Percentiles rank a stretch among this genome's conserved stretches.
Conservation (phyloP, 331 rosid species). For the Rosa hybrid region DNA sequence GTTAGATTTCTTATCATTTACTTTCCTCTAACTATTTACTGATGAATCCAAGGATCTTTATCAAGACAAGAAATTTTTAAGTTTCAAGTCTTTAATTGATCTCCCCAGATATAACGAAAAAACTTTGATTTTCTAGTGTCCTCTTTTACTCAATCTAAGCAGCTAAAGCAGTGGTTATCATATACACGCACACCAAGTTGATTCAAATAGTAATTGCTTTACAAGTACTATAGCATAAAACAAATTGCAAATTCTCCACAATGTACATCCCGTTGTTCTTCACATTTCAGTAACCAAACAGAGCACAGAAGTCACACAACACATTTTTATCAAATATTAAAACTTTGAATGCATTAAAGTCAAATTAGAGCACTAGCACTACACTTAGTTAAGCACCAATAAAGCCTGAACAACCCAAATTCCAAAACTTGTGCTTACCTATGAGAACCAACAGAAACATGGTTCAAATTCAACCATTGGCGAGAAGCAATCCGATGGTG, state of each 20-base stretch:
- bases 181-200: neutral
- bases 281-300: conserved; percentile 10
- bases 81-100: neutral
- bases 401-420: neutral
- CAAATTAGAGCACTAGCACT: neutral
- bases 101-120: neutral
- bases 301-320: neutral
- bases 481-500: conserved; percentile 63
- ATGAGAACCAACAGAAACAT: conserved; percentile 30
- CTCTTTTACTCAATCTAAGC: neutral
- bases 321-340: neutral
- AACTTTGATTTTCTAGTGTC: neutral
- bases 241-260: neutral
- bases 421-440: conserved; percentile 30
- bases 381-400: neutral
- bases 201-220: neutral
- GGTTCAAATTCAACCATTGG: conserved; percentile 50
- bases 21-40: conserved; percentile 4
- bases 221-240: neutral
- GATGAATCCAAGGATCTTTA: neutral
- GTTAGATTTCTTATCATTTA: neutral
- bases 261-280: neutral
- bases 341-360: neutral
- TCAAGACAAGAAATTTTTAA: neutral
- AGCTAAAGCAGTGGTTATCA: neutral